Percentiles rank a stretch among this genome's conserved stretches.
Conservation (phyloP, 2,329 filamentous ascomycete species). For the Cercospora zeina region DNA sequence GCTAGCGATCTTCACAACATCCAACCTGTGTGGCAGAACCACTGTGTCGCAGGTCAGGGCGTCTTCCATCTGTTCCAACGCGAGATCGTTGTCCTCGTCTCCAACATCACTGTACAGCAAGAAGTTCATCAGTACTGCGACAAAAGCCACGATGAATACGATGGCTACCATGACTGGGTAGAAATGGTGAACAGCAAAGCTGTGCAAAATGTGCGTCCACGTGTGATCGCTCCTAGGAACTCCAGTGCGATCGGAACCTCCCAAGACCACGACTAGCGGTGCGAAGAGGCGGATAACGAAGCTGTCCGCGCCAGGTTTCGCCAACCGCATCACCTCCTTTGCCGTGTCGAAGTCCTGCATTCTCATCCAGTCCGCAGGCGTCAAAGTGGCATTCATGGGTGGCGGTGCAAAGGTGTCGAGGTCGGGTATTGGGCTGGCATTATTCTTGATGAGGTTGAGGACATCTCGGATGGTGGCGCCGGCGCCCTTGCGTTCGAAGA, state of each 20-base stretch:
- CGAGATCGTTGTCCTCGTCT: slow-evolving; percentile 45
- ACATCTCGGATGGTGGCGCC: slow-evolving; percentile 37
- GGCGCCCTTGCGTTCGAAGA: slow-evolving; percentile 62
- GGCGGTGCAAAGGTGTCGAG: slow-evolving; percentile 47
- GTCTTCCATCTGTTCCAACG: slow-evolving; percentile 52
- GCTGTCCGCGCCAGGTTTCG: slow-evolving; percentile 69
- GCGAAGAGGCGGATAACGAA: slow-evolving; percentile 75
- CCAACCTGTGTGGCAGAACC: slow-evolving; percentile 64
- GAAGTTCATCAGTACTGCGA: slow-evolving; percentile 72
- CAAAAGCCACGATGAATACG: slow-evolving; percentile 62
- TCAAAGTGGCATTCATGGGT: slow-evolving; percentile 70
- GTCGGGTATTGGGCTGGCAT: slow-evolving; percentile 28
- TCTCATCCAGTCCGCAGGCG: slow-evolving; percentile 73
- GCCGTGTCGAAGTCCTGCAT: slow-evolving; percentile 79
- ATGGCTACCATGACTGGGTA: slow-evolving; percentile 64
- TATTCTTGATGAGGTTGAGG: slow-evolving; percentile 29
- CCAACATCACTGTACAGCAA: slow-evolving; percentile 66
- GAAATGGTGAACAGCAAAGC: slow-evolving; percentile 64
- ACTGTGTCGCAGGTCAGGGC: slow-evolving; percentile 63
- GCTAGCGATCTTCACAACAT: slow-evolving; percentile 65
- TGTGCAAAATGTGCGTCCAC: slow-evolving; percentile 54
- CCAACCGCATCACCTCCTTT: slow-evolving; percentile 71
- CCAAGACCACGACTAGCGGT: slow-evolving; percentile 70
- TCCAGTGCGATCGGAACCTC: slow-evolving; percentile 65
- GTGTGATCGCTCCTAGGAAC: slow-evolving; percentile 45